Evolutionary conservation across 345 rosid species (phyloP), one percentile per base, ranked within the genome.

Genomic region (Eucalyptus decipiens): DNA sequence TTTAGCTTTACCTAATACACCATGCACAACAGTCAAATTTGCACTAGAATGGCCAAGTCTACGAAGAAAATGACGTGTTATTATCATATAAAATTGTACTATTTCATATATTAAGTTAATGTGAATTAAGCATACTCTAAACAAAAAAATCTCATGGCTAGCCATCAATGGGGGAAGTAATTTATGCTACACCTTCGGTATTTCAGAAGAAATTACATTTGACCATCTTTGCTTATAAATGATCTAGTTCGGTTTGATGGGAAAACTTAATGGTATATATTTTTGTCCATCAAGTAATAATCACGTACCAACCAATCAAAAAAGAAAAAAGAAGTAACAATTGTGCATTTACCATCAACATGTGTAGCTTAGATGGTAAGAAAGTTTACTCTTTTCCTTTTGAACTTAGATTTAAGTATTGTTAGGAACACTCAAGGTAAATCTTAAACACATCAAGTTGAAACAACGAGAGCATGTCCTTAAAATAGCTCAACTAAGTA

Each of bases 191-290:
- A 32, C 21, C 11, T 18, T 67, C 0, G 11, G 11, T 32, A 32
- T 32, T 67, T 67, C 3, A 67, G 2, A 67, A 32, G 42, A 67
- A 16, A 17, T 8, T 67, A 67, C 80, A 67, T n/a, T 32, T 8
- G 34, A 5, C 40, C 11, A 67, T 67, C 40, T n/a, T 34, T 32
- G 11, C 76, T 65, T 65, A 32, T 2, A 67, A 67, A 67, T n/a
- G 40, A 34, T 32, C 1, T 67, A 32, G 23, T 32, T 32, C 0
- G 9, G 11, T 7, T 0, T 32, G 4, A n/a, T n/a, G 10, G n/a
- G 19, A 67, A 67, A 67, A 32, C 40, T 67, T 32, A 16, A 32
- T 16, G 16, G 40, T n/a, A 4, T 67, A 67, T 67, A 16, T 15
- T 65, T n/a, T 65, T 65, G 40, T n/a, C 21, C 76, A n/a, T 65